phyloP scores from a whole-genome alignment of 1,139 yeast species.

The Pneumocystis carinii region DNA sequence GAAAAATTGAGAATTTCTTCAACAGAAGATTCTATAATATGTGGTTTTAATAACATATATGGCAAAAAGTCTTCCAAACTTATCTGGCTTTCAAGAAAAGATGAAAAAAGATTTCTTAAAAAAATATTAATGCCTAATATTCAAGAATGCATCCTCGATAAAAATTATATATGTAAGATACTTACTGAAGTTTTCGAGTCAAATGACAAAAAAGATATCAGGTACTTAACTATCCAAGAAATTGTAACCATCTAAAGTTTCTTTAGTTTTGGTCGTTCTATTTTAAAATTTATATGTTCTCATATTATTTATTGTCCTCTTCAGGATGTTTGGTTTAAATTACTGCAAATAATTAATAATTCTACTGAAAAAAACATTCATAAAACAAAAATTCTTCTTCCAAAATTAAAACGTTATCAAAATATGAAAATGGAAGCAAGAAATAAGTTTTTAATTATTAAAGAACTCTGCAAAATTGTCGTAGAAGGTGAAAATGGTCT shows the following conservation, averaged over 20 bases:
- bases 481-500: constrained; percentile 41
- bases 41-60: constrained; percentile 14
- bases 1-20: constrained; percentile 22
- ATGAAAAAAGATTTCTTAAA: constrained; percentile 37
- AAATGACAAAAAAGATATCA: constrained; percentile 22
- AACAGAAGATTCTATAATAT: constrained; percentile 16
- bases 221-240: constrained; percentile 20
- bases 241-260: constrained; percentile 15
- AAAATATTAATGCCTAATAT: constrained; percentile 27
- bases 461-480: constrained; percentile 21
- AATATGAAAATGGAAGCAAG: not conserved
- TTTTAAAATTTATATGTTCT: not conserved
- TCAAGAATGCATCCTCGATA: constrained; percentile 34
- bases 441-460: not conserved
- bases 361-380: constrained; percentile 14
- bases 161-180: constrained; percentile 27
- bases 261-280: constrained; percentile 1
- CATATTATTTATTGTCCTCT: not conserved
- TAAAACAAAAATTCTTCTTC: constrained; percentile 1
- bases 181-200: constrained; percentile 20
- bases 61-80: constrained; percentile 35
- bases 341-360: constrained; percentile 15
- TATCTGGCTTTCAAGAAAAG: constrained; percentile 44
- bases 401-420: not conserved
- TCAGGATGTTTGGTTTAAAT: constrained; percentile 13